Conservation (phyloP, 768 basidiomycete genomes). For the Leccinum aurantiacum region DNA sequence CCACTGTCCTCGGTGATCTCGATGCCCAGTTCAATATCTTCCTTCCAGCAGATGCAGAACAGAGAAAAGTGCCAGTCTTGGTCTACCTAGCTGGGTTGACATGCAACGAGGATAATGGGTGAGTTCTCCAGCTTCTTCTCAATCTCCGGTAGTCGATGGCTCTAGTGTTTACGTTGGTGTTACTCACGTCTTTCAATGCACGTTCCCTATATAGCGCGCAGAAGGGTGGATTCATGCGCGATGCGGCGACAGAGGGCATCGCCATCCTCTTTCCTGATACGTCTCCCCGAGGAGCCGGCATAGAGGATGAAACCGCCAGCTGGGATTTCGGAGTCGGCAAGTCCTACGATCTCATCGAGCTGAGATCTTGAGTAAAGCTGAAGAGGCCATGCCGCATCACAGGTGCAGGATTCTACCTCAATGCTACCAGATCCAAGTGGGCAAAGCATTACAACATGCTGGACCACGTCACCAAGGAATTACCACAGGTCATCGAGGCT, state of each 20-base stretch:
- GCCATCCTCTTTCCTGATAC: constrained; percentile 94
- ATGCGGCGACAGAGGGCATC: constrained; percentile 81
- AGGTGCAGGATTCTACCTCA: constrained; percentile 93
- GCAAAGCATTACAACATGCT: constrained; percentile 86
- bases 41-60: constrained; percentile 61
- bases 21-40: constrained; percentile 86
- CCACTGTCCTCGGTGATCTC: constrained; percentile 65
- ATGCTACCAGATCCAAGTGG: constrained; percentile 79
- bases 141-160: not conserved
- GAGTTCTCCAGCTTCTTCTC: constrained; percentile 19
- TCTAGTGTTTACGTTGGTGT: not conserved
- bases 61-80: constrained; percentile 66
- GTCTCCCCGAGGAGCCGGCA: constrained; percentile 87
- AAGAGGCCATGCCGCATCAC: not conserved
- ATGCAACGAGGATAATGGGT: constrained; percentile 95
- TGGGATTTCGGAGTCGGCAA: constrained; percentile 91
- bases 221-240: constrained; percentile 90
- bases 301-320: constrained; percentile 74
- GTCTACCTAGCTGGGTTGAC: constrained; percentile 88
- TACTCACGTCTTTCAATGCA: not conserved
- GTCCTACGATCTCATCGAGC: constrained; percentile 4
- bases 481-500: constrained; percentile 75
- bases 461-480: constrained; percentile 77
- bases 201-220: constrained; percentile 57
- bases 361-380: not conserved